Conservation (phyloP, 2,329 filamentous ascomycete genomes). For the Cladosporium sp. region DNA sequence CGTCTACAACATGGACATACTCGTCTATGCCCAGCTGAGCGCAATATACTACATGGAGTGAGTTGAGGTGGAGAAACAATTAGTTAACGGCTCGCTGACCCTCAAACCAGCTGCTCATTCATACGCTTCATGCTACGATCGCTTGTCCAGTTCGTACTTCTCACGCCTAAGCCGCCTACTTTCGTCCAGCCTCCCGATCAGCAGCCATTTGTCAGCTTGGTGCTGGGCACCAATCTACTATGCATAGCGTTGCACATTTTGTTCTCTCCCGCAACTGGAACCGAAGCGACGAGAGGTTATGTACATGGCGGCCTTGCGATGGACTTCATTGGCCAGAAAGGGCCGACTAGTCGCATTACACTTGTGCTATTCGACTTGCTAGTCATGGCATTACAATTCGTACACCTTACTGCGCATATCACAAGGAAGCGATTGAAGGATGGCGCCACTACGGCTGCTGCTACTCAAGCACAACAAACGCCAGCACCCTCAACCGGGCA, state of each 20-base stretch:
- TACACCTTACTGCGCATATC: slow-evolving; percentile 57
- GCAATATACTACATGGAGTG: slow-evolving; percentile 65
- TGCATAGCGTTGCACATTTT: slow-evolving; percentile 57
- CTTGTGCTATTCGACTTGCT: slow-evolving; percentile 56
- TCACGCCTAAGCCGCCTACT: slow-evolving; percentile 59
- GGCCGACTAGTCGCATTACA: slow-evolving; percentile 54
- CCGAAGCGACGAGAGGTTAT: slow-evolving; percentile 54
- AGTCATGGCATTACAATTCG: slow-evolving; percentile 56
- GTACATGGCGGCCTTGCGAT: slow-evolving; percentile 63
- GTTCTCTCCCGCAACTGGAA: slow-evolving; percentile 43
- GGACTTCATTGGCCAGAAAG: slow-evolving; percentile 64
- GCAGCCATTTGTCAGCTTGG: slow-evolving; percentile 54
- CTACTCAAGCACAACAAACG: slow-evolving; percentile 7
- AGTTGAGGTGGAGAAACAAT: slow-evolving; percentile 25
- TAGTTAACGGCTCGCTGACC: background rate
- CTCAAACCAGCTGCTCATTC: slow-evolving; percentile 53
- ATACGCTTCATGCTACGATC: slow-evolving; percentile 57
- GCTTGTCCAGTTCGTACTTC: slow-evolving; percentile 57
- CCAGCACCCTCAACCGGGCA: slow-evolving; percentile 39
- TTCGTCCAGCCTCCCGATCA: slow-evolving; percentile 50
- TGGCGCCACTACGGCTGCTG: slow-evolving; percentile 26
- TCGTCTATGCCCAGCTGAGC: slow-evolving; percentile 63
- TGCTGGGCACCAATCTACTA: slow-evolving; percentile 55
- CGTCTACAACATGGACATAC: slow-evolving; percentile 57
- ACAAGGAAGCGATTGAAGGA: slow-evolving; percentile 53